Evolutionary conservation across 331 rosid species (phyloP), one percentile per base, ranked within the genome.

Genomic region (Cydonia oblonga): DNA sequence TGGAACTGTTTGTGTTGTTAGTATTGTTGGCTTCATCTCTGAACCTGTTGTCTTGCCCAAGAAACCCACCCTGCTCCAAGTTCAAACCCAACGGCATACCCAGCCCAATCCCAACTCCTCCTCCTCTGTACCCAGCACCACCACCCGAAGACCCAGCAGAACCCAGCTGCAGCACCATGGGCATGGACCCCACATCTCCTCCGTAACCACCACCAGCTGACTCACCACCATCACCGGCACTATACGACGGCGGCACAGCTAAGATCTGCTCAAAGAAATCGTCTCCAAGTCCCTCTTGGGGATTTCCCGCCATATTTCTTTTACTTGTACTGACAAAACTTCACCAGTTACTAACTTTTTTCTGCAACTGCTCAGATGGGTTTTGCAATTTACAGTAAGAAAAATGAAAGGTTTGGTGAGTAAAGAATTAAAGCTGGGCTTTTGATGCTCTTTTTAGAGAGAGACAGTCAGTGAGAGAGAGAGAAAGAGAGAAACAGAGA

Each of bases 241-340:
- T 51, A 19, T 85, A 85, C 2, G 78, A 9, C 7, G 87, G 79
- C 12, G 89, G 92, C 63, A 80, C 98, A 0, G 92, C 84, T 52
- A 91, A 51, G 81, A 95, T 95, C 96, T 95, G 93, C 80, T 91
- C 97, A 25, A 91, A 82, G 82, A 91, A 91, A 85, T 89, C 96
- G 38, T 91, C 97, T 2, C 91, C 90, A 26, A 91, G 83, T 5
- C 92, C 88, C 76, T 87, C 91, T 20, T 93, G 84, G 20, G 84
- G 82, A 65, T 87, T 87, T 23, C 91, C 89, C 64, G 90, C 92
- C 97, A 92, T 92, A 11, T n/a, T 51, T 32, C 20, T 12, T 6
- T 40, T 6, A 26, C 22, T 19, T 19, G 12, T 4, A 20, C 25
- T 67, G 5, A 25, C 29, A 16, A 15, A 40, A 68, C 26, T 46